These are phyloP conservation scores for Dendrobium huoshanense DNA, from an alignment of 106 monocot genomes.

Conservation along the genomic window DNA sequence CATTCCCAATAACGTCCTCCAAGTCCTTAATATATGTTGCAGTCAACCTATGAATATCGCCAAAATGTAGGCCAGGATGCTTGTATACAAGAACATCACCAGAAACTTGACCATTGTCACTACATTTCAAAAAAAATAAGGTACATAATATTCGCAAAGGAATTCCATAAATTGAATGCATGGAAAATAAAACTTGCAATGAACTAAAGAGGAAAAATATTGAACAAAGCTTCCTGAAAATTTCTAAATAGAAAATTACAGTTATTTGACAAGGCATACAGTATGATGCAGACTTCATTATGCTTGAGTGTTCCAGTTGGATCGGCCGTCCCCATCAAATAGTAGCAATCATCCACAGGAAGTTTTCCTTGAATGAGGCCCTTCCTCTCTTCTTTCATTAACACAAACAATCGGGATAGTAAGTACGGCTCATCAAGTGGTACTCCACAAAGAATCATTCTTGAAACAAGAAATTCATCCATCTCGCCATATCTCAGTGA, in stretches of 20 bases:
- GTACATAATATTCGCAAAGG: neutral
- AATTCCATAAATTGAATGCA: no score
- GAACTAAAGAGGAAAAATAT: no score
- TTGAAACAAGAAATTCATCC: slow-evolving; percentile 34
- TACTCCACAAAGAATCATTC: slow-evolving; percentile 64
- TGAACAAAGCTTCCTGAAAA: neutral
- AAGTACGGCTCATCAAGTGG: slow-evolving; percentile 60
- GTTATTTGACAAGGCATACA: slow-evolving; percentile 33
- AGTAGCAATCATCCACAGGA: slow-evolving; percentile 52
- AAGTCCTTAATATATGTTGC: slow-evolving; percentile 51
- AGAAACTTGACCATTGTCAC: slow-evolving; percentile 70
- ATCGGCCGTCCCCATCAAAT: slow-evolving; percentile 77
- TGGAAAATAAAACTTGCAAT: no score
- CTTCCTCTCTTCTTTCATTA: slow-evolving; percentile 45
- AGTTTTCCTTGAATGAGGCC: slow-evolving; percentile 35
- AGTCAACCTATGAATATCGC: slow-evolving; percentile 57
- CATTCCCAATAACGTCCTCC: slow-evolving; percentile 48
- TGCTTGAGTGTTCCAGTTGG: slow-evolving; percentile 41
- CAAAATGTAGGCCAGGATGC: slow-evolving; percentile 71
- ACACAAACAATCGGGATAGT: slow-evolving; percentile 17
- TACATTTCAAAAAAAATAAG: slow-evolving; percentile 17
- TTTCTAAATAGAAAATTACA: neutral
- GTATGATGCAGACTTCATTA: slow-evolving; percentile 81
- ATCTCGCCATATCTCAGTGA: slow-evolving; percentile 43
- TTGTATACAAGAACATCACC: slow-evolving; percentile 73